Conservation (phyloP, 2,329 filamentous ascomycete genomes). For the Cladosporium sp. region DNA sequence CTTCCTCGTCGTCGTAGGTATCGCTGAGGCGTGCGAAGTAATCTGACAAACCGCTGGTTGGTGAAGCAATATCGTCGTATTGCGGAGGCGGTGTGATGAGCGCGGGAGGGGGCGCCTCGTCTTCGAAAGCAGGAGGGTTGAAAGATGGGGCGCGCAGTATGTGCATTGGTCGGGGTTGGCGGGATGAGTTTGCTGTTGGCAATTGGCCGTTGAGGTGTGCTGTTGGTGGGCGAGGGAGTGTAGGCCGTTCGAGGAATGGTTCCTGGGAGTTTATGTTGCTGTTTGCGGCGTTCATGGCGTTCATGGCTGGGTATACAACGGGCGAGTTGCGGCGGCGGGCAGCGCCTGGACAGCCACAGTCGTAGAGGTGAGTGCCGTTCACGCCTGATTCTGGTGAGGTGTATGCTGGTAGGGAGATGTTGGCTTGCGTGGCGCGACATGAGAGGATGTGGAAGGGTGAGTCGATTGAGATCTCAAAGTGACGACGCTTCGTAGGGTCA, state of each 20-base stretch:
- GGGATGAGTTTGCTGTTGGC: constrained; percentile 39
- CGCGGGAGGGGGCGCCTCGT: constrained; percentile 72
- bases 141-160: constrained; percentile 80
- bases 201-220: constrained; percentile 25
- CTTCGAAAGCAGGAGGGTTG: constrained; percentile 84
- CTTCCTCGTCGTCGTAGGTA: constrained; percentile 52
- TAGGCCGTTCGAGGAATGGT: constrained; percentile 36
- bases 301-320: constrained; percentile 55
- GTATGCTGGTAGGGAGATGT: constrained; percentile 83
- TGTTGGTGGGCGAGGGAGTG: constrained; percentile 53
- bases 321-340: constrained; percentile 52
- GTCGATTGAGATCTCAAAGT: constrained; percentile 96
- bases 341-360: constrained; percentile 68
- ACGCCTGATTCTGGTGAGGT: constrained; percentile 51
- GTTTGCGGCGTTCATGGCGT: constrained; percentile 50
- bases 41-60: constrained; percentile 70
- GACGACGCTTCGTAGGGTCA: constrained; percentile 75
- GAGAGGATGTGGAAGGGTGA: constrained; percentile 92
- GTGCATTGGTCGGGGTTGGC: constrained; percentile 69
- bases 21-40: constrained; percentile 82
- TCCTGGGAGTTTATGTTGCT: constrained; percentile 30
- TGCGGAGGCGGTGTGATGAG: constrained; percentile 79
- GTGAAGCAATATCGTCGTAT: constrained; percentile 78
- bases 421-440: constrained; percentile 88
- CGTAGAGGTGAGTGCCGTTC: constrained; percentile 42